Evolutionary conservation across 2,329 filamentous ascomycete genomes (phyloP).

Genomic region (Monilinia laxa): DNA sequence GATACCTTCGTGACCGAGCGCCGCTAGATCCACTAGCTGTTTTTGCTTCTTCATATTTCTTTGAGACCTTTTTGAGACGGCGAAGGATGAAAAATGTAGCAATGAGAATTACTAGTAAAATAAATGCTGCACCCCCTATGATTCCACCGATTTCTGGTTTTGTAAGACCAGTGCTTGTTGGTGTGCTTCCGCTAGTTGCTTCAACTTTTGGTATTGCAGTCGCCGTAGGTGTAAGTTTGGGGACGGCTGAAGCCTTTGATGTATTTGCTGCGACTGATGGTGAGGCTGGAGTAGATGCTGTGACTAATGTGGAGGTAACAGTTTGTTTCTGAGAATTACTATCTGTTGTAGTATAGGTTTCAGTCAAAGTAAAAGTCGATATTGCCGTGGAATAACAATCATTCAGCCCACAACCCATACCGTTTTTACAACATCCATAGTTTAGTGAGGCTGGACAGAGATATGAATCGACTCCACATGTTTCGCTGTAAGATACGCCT

Average conservation of each 20-base stretch:
- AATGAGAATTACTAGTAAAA: conserved; percentile 50
- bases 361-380: conserved; percentile 47
- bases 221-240: conserved; percentile 30
- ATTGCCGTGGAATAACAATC: conserved; percentile 51
- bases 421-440: conserved; percentile 54
- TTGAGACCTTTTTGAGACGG: conserved; percentile 44
- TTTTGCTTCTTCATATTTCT: conserved; percentile 37
- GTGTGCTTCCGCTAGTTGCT: conserved; percentile 41
- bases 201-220: conserved; percentile 31
- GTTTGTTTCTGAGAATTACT: conserved; percentile 44
- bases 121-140: conserved; percentile 50
- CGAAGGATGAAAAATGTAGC: conserved; percentile 52
- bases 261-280: conserved; percentile 27
- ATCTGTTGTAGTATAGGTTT: conserved; percentile 49
- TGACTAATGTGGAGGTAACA: conserved; percentile 43
- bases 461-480: conserved; percentile 48
- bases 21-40: conserved; percentile 30
- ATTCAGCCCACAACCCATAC: conserved; percentile 49
- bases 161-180: conserved; percentile 35
- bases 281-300: conserved; percentile 43
- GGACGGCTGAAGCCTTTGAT: conserved; percentile 25
- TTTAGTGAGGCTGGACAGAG: conserved; percentile 52
- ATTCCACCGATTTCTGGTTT: conserved; percentile 52
- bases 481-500: conserved; percentile 44
- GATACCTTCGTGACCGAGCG: conserved; percentile 23